Percentiles rank a stretch among this genome's conserved stretches.
Evolutionary conservation across 2,329 filamentous ascomycete genomes (phyloP).

Genomic region (Sporothrix phasma): DNA sequence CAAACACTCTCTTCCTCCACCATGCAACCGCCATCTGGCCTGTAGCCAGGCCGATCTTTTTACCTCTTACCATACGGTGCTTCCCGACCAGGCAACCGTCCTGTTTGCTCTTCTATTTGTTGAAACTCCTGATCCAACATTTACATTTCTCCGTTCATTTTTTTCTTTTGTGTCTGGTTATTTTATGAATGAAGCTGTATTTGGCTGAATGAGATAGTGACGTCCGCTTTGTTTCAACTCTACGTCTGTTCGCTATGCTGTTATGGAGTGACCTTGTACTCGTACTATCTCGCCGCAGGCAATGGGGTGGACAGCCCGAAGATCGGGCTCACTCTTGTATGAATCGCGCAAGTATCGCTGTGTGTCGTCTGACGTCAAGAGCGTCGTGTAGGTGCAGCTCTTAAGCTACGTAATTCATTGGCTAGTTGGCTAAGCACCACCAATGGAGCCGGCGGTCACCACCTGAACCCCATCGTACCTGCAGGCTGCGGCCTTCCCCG

Average conservation of each 20-base stretch:
- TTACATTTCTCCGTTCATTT: neutral
- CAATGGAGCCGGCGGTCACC: neutral
- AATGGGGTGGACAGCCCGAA: too few species aligned
- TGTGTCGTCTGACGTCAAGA: neutral
- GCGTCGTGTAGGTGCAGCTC: neutral
- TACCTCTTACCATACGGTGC: neutral
- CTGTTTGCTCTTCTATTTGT: conserved; percentile 1
- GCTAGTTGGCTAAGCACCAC: neutral
- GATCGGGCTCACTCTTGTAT: too few species aligned
- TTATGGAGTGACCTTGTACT: too few species aligned
- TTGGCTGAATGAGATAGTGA: conserved; percentile 11
- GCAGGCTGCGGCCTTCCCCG: neutral
- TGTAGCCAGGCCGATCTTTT: too few species aligned
- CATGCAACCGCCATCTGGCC: neutral
- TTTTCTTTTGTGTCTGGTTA: conserved; percentile 2
- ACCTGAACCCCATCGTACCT: neutral
- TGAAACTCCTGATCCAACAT: neutral
- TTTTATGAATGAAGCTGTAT: conserved; percentile 6
- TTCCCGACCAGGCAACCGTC: neutral
- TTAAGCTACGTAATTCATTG: neutral
- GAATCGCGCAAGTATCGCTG: too few species aligned
- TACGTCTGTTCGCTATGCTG: too few species aligned
- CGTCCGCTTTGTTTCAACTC: neutral
- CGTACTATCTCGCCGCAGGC: too few species aligned
- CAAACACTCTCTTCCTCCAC: neutral